Evolutionary conservation across 1,139 yeast genomes (phyloP), one percentile per base, ranked within the genome.

Genomic region (Yamadazyma blattariae): DNA sequence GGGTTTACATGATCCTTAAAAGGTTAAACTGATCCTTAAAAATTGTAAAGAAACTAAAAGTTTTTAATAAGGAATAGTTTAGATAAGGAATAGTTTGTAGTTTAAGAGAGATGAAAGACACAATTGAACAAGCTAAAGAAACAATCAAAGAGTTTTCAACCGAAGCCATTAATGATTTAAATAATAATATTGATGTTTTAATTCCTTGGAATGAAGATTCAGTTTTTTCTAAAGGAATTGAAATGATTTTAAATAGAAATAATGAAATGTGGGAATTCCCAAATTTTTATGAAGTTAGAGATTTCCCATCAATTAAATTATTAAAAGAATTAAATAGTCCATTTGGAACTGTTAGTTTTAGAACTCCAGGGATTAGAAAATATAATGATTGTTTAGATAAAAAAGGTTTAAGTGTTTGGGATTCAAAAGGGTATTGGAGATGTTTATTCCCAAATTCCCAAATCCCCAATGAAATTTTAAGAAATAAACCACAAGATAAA

Each of bases 371-470:
- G 1, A 62, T 74, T 1, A 60, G 73, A 34, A 73, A 75, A 42
- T 86, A 81, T 54, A 68, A 74, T 40, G 71, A 75, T 29, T 89
- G 97, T 56, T 51, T 72, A 49, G 74, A 74, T 22, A 65, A 73
- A 31, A 61, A 77, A 4, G 97, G 97, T 1, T 64, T 73, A 13
- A 74, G 87, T 1, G 79, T 80, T 7, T 89, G 96, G 95, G 92
- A 85, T 50, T 62, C 77, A 14, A 65, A 72, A 29, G 96, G 96
- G 0, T 74, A 79, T 56, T 89, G 96, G 96, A 73, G 89, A 51
- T 89, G 97, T 59, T 64, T 89, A 36, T 84, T 89, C 60, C 95
- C 95, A 20, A 69, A 71, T 39, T 55, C 71, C 14, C 66, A 61
- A 24, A 67, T 79, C 15, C 61, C 69, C 0, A 54, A 60, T 21